Base-by-base conservation (phyloP, 2,329 filamentous ascomycete species). In the Periconia sp. region DNA sequence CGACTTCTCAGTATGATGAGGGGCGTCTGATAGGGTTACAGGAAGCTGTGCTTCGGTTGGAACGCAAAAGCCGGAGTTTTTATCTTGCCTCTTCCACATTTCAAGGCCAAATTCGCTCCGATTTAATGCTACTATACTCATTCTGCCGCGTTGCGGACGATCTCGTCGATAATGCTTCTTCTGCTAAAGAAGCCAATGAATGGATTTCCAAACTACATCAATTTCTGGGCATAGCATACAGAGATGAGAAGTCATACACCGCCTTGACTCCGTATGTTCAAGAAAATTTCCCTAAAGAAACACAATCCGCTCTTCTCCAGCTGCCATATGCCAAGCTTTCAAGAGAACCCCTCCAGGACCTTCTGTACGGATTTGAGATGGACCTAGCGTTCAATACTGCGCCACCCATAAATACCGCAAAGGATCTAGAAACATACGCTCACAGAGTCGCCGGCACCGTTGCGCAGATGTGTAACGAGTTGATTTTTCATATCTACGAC, bases 71-170 rank as follows among this genome's bases (percentile, higher is more conserved):
- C 54, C 78, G 86, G 34, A 89, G 85, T 55, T 89, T 90, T 63
- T 88, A 87, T 52, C 72, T 90, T 5, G 87, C 86, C 0, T 88
- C 84, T 50, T 81, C 83, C 0, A 80, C 83, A 0, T 90, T 91
- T 51, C 77, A 82, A 26, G 86, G 86, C 1, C 78, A 83, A 17
- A 71, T 90, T 6, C 78, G 86, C 4, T 83, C 86, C 21, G 86
- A 90, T 52, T 63, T 90, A 10, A 78, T 88, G 18, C 68, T 87
- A 1, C 69, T 90, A 70, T 89, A 89, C 59, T 87, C 85, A 0
- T 89, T 88, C 61, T 90, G 87, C 55, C 78, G 87, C 9, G 80
- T 88, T 8, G 85, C 85, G 1, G 87, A 90, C 61, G 86, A 90
- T 56, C 73, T 90, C 4, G 79, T 90, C 7, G 87, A 90, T 53